Conservation (phyloP, 208 protist genomes). For the Leishmania martiniquensis region DNA sequence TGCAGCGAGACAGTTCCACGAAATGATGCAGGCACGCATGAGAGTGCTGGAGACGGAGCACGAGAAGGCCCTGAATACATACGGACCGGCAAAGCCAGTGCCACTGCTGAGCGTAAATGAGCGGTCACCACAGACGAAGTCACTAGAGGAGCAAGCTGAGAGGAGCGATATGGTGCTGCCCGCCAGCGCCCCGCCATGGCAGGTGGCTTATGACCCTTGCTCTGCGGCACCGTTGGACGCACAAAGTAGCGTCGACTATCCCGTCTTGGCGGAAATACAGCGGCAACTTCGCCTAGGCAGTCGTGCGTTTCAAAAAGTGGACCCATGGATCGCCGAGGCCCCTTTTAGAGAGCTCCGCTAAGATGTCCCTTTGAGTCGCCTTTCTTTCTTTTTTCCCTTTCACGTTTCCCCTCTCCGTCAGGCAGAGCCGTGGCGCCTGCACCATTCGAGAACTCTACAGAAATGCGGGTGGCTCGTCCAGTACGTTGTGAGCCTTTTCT, state of each 20-base stretch:
- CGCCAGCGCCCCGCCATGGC: not conserved
- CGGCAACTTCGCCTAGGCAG: constrained; percentile 11
- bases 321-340: not conserved
- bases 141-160: not conserved
- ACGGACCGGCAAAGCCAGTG: not conserved
- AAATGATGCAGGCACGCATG: constrained; percentile 16
- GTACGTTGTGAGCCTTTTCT: no score
- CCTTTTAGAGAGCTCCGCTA: not conserved
- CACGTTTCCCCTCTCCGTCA: not conserved
- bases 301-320: not conserved
- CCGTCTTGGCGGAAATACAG: constrained; percentile 2
- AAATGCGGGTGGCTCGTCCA: no score
- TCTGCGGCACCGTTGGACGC: not conserved
- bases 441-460: no score
- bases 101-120: not conserved
- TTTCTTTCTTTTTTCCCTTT: not conserved
- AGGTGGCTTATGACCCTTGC: not conserved
- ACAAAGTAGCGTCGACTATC: not conserved
- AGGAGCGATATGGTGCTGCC: not conserved
- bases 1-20: constrained; percentile 14
- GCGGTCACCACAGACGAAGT: not conserved
- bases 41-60: constrained; percentile 12
- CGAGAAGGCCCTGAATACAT: constrained; percentile 6
- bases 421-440: no score
- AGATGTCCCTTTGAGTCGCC: not conserved